Conservation (phyloP, 2,329 filamentous ascomycete species). For the Venturia asperata region DNA sequence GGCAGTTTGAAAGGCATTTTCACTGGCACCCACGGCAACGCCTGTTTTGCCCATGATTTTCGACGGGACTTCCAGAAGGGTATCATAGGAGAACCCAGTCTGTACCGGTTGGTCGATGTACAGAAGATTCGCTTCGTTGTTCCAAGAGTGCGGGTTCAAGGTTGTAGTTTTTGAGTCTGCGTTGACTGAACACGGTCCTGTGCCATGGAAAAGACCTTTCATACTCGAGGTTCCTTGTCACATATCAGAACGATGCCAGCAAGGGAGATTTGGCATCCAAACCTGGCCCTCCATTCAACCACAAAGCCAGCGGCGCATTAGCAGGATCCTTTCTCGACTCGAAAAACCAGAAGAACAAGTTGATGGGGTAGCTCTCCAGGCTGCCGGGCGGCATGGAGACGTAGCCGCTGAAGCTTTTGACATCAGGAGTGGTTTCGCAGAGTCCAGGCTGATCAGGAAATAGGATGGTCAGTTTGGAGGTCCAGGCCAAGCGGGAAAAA, state of each 20-base stretch:
- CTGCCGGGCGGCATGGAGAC: constrained; percentile 47
- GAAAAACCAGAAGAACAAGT: constrained; percentile 53
- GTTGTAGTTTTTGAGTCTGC: constrained; percentile 44
- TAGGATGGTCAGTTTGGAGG: neutral
- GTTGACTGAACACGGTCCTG: constrained; percentile 49
- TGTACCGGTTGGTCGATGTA: constrained; percentile 56
- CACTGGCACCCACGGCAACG: neutral
- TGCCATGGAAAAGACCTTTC: constrained; percentile 30
- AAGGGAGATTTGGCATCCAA: constrained; percentile 34
- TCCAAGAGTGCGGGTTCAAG: constrained; percentile 55
- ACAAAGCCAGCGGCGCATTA: constrained; percentile 46
- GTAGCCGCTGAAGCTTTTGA: constrained; percentile 54
- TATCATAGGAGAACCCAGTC: constrained; percentile 49
- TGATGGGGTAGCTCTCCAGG: constrained; percentile 43
- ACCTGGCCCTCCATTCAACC: constrained; percentile 42
- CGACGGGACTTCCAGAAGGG: constrained; percentile 31
- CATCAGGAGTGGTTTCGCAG: constrained; percentile 51
- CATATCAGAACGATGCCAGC: constrained; percentile 23
- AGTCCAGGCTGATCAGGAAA: constrained; percentile 28
- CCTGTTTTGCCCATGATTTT: neutral
- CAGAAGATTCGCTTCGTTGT: constrained; percentile 44
- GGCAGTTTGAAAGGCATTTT: constrained; percentile 30
- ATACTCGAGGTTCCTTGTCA: constrained; percentile 32
- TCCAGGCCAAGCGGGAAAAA: too few relatives aligned
- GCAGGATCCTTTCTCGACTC: constrained; percentile 49